Evolutionary conservation across 495 filamentous ascomycete genomes (phyloP).

Genomic region (Elaphomyces granulatus): DNA sequence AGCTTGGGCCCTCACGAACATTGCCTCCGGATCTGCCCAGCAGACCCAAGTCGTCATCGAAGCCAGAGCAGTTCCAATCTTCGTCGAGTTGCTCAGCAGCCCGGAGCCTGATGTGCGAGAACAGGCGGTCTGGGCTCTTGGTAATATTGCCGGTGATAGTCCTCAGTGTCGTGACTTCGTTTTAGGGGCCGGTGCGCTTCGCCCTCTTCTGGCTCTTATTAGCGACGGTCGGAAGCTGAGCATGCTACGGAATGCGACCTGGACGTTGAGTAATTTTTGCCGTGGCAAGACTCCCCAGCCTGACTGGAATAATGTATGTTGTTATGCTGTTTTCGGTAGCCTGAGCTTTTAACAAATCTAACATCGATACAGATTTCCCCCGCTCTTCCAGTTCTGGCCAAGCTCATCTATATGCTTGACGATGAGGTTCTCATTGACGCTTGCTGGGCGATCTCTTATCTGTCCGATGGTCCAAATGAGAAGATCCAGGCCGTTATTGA

Average conservation of each 20-base stretch:
- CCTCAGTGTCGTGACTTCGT: conserved; percentile 95
- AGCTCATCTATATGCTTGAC: conserved; percentile 95
- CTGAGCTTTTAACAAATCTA: no score
- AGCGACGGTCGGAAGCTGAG: conserved; percentile 97
- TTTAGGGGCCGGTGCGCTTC: conserved; percentile 73
- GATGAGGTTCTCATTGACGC: conserved; percentile 98
- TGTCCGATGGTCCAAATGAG: conserved; percentile 97
- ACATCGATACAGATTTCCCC: conserved; percentile 67
- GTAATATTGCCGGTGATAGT: conserved; percentile 98
- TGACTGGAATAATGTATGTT: conserved; percentile 79
- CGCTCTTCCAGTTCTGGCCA: conserved; percentile 89
- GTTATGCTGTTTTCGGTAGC: no score
- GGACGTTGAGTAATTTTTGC: conserved; percentile 99
- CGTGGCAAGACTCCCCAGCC: conserved; percentile 99
- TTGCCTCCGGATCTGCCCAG: conserved; percentile 90
- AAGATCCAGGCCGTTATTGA: conserved; percentile 99
- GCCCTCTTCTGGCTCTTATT: conserved; percentile 73
- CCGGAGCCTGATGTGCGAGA: conserved; percentile 97
- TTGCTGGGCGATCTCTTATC: conserved; percentile 98
- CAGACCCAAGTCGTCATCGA: conserved; percentile 99
- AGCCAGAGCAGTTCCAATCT: conserved; percentile 95
- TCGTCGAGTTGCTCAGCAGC: conserved; percentile 87
- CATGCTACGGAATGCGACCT: conserved; percentile 98
- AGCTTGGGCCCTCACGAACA: conserved; percentile 98
- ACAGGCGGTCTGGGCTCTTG: conserved; percentile 97